Percentiles rank a stretch among this genome's conserved stretches.
Evolutionary conservation across 1,284 basidiomycete species (phyloP).

Genomic region (Neonothopanus nambi): DNA sequence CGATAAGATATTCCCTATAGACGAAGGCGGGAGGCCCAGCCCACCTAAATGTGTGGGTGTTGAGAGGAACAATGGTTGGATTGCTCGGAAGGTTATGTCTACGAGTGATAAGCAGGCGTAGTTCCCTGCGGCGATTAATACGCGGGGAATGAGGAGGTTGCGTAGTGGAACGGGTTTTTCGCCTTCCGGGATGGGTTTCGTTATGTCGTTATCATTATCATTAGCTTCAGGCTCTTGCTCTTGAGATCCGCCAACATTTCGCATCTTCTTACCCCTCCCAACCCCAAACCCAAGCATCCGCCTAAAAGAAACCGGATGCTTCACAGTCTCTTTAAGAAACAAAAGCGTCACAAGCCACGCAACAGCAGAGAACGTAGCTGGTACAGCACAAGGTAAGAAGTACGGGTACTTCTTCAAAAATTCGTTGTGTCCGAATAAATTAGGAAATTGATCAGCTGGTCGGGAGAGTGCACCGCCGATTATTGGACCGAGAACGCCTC

Average conservation of each 20-base stretch:
- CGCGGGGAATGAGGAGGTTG: conserved; percentile 44
- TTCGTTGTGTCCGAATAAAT: conserved; percentile 56
- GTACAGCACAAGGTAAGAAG: conserved; percentile 70
- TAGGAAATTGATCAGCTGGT: conserved; percentile 70
- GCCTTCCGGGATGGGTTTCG: conserved; percentile 26
- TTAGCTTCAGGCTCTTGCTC: conserved; percentile 23
- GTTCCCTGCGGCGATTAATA: conserved; percentile 62
- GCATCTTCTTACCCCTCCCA: conserved; percentile 26
- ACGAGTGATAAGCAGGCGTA: conserved; percentile 69
- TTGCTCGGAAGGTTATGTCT: conserved; percentile 62
- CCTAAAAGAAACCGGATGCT: conserved; percentile 31
- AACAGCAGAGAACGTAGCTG: conserved; percentile 56
- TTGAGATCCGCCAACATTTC: conserved; percentile 12
- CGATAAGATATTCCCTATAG: conserved; percentile 62
- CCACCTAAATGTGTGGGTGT: conserved; percentile 67
- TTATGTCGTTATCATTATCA: conserved; percentile 19
- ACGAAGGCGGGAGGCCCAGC: conserved; percentile 59
- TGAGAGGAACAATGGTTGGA: conserved; percentile 68
- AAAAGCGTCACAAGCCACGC: conserved; percentile 54
- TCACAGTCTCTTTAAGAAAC: conserved; percentile 60
- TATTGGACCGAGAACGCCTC: conserved; percentile 51
- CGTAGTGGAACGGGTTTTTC: conserved; percentile 50
- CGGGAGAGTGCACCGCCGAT: conserved; percentile 71
- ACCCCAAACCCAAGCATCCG: conserved; percentile 25
- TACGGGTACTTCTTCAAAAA: conserved; percentile 74